phyloP scores from a whole-genome alignment of 306 rosid species.

The Cicer pinnatifidum region DNA sequence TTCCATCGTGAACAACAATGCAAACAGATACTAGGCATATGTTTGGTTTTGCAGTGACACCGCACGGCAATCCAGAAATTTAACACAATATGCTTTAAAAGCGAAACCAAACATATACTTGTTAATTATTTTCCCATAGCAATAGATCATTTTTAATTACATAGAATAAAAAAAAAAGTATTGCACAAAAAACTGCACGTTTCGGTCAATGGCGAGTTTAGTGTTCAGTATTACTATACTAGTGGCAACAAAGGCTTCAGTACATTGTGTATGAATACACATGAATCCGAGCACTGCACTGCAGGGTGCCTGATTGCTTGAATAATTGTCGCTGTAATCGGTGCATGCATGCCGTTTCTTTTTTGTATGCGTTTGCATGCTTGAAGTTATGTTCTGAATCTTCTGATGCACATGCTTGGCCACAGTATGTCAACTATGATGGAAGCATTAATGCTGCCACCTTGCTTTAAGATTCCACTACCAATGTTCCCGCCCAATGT shows the following conservation, averaged over 20 bases:
- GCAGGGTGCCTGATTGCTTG: constrained; percentile 9
- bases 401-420: not conserved
- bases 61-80: too few species aligned
- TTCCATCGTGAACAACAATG: not conserved
- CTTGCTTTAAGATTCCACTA: constrained; percentile 29
- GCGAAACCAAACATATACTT: not conserved
- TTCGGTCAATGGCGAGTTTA: not conserved
- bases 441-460: constrained; percentile 1
- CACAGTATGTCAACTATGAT: constrained; percentile 5
- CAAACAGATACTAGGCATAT: not conserved
- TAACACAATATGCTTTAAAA: too few species aligned
- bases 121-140: constrained; percentile 11
- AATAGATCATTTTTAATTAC: constrained; percentile 1
- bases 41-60: not conserved
- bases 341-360: constrained; percentile 7
- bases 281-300: not conserved
- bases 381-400: not conserved
- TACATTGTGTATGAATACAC: constrained; percentile 4
- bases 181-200: not conserved
- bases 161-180: constrained; percentile 1
- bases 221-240: not conserved
- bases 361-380: constrained; percentile 8
- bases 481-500: constrained; percentile 27
- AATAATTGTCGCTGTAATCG: constrained; percentile 12
- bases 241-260: constrained; percentile 26